Conservation (phyloP, 1,284 basidiomycete genomes). For the Ustilago curta region DNA sequence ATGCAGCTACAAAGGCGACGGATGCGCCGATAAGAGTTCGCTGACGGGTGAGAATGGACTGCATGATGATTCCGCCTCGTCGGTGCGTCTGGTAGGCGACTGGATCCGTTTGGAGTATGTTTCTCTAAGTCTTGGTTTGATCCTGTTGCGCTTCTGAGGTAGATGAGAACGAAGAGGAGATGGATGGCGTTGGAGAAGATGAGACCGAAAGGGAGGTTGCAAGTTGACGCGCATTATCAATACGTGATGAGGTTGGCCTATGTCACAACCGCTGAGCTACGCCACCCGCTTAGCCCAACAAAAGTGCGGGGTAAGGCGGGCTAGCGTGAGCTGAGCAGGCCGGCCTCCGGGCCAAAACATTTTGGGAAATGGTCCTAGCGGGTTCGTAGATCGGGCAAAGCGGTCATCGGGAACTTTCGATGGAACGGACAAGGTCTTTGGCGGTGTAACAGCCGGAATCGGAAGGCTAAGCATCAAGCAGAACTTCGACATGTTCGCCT, state of each 20-base stretch:
- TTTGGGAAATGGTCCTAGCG: not conserved
- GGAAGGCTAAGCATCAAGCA: no score
- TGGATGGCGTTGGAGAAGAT: not conserved
- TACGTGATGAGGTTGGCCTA: not conserved
- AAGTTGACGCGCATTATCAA: not conserved
- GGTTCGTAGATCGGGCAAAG: not conserved
- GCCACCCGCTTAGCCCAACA: conserved; percentile 1
- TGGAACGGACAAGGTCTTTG: no score
- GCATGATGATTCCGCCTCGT: conserved; percentile 16
- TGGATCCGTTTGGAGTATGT: not conserved
- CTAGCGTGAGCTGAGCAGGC: not conserved
- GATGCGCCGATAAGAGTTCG: conserved; percentile 38
- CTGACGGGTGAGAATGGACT: conserved; percentile 32
- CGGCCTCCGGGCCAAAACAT: not conserved
- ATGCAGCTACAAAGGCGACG: conserved; percentile 36
- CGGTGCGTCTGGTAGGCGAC: not conserved
- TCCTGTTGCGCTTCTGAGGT: not conserved
- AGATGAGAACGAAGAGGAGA: not conserved
- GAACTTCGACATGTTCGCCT: no score
- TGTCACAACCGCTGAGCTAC: conserved; percentile 3
- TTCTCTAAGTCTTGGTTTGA: not conserved
- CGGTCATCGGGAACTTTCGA: not conserved
- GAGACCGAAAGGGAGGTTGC: conserved; percentile 1
- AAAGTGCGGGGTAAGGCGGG: conserved; percentile 4
- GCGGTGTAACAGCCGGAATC: not conserved